A percentile compares a stretch with the other conserved stretches of the same genome.
Evolutionary conservation across 108 stramenopile species (phyloP).

Genomic region (Cyclotella sp.): DNA sequence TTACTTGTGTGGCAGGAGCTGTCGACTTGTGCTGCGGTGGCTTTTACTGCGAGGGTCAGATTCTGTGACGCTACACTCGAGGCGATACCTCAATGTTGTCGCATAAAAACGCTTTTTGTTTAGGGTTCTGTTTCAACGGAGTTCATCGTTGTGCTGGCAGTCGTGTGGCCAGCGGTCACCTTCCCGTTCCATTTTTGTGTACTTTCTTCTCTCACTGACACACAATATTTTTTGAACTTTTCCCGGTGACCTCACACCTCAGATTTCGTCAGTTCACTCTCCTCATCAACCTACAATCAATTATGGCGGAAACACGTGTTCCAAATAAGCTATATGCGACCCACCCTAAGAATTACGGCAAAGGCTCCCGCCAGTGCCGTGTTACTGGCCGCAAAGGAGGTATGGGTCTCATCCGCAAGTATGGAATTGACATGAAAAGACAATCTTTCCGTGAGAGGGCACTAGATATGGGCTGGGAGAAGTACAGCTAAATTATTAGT

Average conservation of each 20-base stretch:
- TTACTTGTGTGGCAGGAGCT: too few species aligned
- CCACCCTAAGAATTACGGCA: conserved; percentile 89
- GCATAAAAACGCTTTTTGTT: too few species aligned
- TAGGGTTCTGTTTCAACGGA: too few species aligned
- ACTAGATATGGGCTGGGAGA: conserved; percentile 83
- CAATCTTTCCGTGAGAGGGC: conserved; percentile 91
- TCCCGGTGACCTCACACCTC: neutral
- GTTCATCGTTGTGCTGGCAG: too few species aligned
- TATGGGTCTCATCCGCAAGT: conserved; percentile 90
- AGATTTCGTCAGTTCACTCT: neutral
- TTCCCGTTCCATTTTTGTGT: too few species aligned
- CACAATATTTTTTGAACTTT: neutral
- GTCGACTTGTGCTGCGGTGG: too few species aligned
- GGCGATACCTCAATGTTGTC: too few species aligned
- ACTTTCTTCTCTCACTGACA: too few species aligned
- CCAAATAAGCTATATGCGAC: conserved; percentile 92
- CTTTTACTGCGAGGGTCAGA: too few species aligned
- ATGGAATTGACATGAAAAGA: conserved; percentile 94
- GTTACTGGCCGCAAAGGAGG: conserved; percentile 91
- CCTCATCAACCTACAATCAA: neutral
- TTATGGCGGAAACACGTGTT: conserved; percentile 86
- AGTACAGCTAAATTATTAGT: conserved; percentile 90
- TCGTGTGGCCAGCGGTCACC: too few species aligned
- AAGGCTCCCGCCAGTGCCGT: conserved; percentile 90
- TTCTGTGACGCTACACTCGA: too few species aligned